These are phyloP conservation scores for Xylariaceae sp. DNA, from an alignment of 2,329 filamentous ascomycete genomes.

Conservation along the genomic window DNA sequence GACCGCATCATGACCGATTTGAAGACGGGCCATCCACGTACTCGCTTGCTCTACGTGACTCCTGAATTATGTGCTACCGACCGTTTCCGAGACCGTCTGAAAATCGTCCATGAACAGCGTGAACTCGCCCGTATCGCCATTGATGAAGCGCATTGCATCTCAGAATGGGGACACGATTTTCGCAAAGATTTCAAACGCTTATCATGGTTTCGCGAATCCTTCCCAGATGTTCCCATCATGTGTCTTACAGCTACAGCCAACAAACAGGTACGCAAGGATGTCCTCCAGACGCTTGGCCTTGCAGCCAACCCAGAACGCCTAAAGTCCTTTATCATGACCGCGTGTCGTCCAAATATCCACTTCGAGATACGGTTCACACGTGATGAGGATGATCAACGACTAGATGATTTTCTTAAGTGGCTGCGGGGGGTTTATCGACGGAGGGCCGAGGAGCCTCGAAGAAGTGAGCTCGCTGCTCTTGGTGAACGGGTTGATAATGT, in stretches of 20 bases:
- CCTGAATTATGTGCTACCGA: slow-evolving; percentile 80
- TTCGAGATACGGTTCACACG: slow-evolving; percentile 82
- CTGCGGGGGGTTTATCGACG: slow-evolving; percentile 68
- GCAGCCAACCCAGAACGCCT: slow-evolving; percentile 54
- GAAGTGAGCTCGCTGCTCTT: slow-evolving; percentile 50
- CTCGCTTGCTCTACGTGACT: slow-evolving; percentile 84
- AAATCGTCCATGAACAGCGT: slow-evolving; percentile 69
- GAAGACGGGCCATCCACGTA: slow-evolving; percentile 80
- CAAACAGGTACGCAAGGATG: slow-evolving; percentile 72
- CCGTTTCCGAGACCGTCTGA: slow-evolving; percentile 70
- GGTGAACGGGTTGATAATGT: slow-evolving; percentile 60
- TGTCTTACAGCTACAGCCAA: slow-evolving; percentile 93
- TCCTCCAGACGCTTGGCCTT: slow-evolving; percentile 70
- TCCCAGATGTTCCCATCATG: slow-evolving; percentile 84
- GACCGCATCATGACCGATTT: slow-evolving; percentile 73
- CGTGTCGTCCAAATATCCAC: slow-evolving; percentile 80
- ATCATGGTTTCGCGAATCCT: slow-evolving; percentile 77
- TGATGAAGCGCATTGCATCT: slow-evolving; percentile 95
- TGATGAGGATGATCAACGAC: slow-evolving; percentile 68
- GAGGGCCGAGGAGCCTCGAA: slow-evolving; percentile 56
- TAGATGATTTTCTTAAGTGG: slow-evolving; percentile 73
- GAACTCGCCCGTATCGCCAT: slow-evolving; percentile 86
- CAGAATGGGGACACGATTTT: slow-evolving; percentile 97
- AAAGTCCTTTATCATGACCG: slow-evolving; percentile 77
- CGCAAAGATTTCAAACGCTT: slow-evolving; percentile 86